Conservation (phyloP, 306 rosid species). For the Oemleria cerasiformis region DNA sequence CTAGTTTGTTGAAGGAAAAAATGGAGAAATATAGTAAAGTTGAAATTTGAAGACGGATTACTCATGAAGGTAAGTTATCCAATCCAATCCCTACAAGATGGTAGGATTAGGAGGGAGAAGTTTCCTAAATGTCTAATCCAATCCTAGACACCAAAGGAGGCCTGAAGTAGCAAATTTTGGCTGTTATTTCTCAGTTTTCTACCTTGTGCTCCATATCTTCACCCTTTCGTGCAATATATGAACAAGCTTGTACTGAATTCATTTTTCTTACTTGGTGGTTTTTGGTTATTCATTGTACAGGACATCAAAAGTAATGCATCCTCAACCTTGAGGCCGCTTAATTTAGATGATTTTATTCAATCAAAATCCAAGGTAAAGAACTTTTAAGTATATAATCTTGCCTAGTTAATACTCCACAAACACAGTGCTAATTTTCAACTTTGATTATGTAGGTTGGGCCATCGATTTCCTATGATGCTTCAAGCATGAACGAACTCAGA, state of each 20-base stretch:
- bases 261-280: constrained; percentile 1
- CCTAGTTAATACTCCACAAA: too few species aligned
- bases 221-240: background rate
- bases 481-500: constrained; percentile 90
- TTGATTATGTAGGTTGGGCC: constrained; percentile 72
- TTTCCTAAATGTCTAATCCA: too few species aligned
- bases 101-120: too few species aligned
- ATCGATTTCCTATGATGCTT: constrained; percentile 85
- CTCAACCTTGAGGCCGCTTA: constrained; percentile 49
- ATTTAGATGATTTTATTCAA: constrained; percentile 74
- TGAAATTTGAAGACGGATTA: too few species aligned
- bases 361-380: constrained; percentile 73
- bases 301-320: constrained; percentile 28
- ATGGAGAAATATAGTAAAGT: too few species aligned
- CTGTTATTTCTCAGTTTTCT: background rate
- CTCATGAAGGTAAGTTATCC: too few species aligned
- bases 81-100: too few species aligned
- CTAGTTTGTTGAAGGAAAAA: too few species aligned
- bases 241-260: background rate
- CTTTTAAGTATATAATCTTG: background rate
- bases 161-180: background rate
- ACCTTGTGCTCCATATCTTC: background rate
- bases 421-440: background rate
- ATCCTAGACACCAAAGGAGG: background rate
- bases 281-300: constrained; percentile 34